phyloP scores from a whole-genome alignment of 2,329 filamentous ascomycete species.

The Podosphaera leucotricha region DNA sequence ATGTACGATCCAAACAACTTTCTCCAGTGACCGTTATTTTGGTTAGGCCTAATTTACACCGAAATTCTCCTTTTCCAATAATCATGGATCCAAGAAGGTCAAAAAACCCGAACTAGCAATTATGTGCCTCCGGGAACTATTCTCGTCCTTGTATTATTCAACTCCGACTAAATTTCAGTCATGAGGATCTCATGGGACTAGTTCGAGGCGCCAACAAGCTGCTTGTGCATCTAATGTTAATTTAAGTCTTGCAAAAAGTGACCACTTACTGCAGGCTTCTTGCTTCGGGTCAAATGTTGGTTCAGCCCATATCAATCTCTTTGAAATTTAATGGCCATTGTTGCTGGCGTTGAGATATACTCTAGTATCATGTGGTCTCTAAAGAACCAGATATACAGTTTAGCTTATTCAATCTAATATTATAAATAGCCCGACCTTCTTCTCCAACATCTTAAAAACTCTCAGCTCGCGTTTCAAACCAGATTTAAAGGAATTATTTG shows the following conservation, averaged over 20 bases:
- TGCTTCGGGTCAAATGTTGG: background rate
- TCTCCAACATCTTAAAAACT: background rate
- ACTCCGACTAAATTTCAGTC: background rate
- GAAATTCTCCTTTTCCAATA: background rate
- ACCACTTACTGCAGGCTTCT: background rate
- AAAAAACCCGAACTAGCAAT: background rate
- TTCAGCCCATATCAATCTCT: background rate
- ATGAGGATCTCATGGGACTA: background rate
- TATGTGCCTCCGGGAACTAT: background rate
- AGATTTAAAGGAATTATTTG: background rate
- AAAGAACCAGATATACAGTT: background rate
- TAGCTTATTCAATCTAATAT: background rate
- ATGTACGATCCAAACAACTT: background rate
- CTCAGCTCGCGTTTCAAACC: background rate
- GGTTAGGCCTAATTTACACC: background rate
- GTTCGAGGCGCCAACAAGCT: background rate
- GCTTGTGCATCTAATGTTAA: background rate
- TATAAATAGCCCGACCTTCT: background rate
- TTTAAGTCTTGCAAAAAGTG: background rate
- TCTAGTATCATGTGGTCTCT: background rate
- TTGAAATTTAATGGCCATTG: background rate
- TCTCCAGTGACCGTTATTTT: background rate
- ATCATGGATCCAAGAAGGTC: background rate
- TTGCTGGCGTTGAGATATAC: background rate
- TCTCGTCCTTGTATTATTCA: background rate